Evolutionary conservation across 2,329 filamentous ascomycete species (phyloP).

Genomic region (Fusarium tanahbumbuense): DNA sequence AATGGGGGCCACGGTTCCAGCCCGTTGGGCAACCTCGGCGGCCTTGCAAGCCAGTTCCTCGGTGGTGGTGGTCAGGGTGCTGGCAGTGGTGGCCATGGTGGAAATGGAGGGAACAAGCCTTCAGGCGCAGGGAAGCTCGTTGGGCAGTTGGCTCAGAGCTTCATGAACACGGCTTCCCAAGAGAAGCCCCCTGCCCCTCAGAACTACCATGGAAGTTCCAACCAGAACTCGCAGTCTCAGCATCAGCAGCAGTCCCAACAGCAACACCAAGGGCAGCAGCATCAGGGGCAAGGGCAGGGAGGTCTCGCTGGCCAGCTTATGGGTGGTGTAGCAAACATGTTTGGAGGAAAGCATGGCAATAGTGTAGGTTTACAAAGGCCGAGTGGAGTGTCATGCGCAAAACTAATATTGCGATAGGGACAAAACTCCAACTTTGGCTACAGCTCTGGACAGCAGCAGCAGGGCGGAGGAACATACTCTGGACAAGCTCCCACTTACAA

Average conservation of each 20-base stretch:
- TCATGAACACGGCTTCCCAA: constrained; percentile 61
- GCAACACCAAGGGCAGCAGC: constrained; percentile 48
- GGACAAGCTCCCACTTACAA: constrained; percentile 68
- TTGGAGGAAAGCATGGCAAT: constrained; percentile 59
- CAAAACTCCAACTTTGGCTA: constrained; percentile 70
- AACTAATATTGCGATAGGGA: constrained; percentile 50
- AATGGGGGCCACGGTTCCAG: constrained; percentile 50
- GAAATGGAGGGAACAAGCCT: constrained; percentile 53
- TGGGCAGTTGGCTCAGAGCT: constrained; percentile 66
- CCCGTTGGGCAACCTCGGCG: constrained; percentile 55
- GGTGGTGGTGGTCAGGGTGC: constrained; percentile 41
- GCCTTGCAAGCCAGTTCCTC: constrained; percentile 61
- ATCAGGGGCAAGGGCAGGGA: constrained; percentile 48
- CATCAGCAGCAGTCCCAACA: background rate
- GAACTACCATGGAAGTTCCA: constrained; percentile 63
- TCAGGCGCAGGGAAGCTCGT: constrained; percentile 65
- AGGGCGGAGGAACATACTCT: constrained; percentile 57
- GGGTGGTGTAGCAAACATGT: constrained; percentile 66
- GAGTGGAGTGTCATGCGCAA: background rate
- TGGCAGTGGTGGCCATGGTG: constrained; percentile 44
- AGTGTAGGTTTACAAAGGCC: constrained; percentile 46
- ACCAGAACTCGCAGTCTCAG: constrained; percentile 48
- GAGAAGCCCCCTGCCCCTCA: constrained; percentile 60
- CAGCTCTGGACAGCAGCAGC: constrained; percentile 58
- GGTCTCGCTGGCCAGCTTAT: constrained; percentile 66